These are phyloP conservation scores for Bipolaris cookei DNA, from an alignment of 2,329 filamentous ascomycete species.

Conservation along the genomic window DNA sequence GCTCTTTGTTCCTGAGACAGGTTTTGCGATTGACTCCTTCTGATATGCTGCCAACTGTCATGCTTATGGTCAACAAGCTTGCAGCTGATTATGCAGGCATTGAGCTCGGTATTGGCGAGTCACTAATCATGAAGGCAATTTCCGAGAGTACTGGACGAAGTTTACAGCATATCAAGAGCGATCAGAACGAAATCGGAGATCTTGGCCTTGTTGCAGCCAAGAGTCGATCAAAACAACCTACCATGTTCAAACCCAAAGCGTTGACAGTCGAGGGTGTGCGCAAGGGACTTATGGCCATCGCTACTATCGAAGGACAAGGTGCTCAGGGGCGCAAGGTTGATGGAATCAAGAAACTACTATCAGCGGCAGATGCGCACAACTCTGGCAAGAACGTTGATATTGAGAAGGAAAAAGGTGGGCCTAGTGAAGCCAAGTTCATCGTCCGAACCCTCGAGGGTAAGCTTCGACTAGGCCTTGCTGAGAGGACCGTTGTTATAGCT, in stretches of 20 bases:
- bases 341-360: conserved; percentile 94
- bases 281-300: conserved; percentile 85
- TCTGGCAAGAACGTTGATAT: conserved; percentile 76
- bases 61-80: conserved; percentile 98
- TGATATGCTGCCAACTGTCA: conserved; percentile 84
- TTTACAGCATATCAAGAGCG: conserved; percentile 86
- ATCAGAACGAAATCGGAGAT: conserved; percentile 92
- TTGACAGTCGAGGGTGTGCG: conserved; percentile 87
- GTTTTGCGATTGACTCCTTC: conserved; percentile 89
- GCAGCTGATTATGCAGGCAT: conserved; percentile 96
- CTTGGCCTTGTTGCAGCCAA: conserved; percentile 93
- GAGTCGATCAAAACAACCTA: conserved; percentile 91
- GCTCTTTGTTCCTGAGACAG: conserved; percentile 87
- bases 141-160: conserved; percentile 91
- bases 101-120: conserved; percentile 97
- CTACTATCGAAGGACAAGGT: conserved; percentile 83
- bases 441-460: conserved; percentile 95
- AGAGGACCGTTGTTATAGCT: conserved; percentile 88
- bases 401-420: conserved; percentile 86
- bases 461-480: conserved; percentile 85
- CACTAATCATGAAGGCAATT: conserved; percentile 97
- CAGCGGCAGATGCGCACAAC: conserved; percentile 78
- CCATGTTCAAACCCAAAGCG: conserved; percentile 97
- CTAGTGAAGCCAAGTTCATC: conserved; percentile 93
- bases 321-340: conserved; percentile 91